Conservation (phyloP, 192 early-diverging fungal genomes). For the Rhizophlyctis rosea region DNA sequence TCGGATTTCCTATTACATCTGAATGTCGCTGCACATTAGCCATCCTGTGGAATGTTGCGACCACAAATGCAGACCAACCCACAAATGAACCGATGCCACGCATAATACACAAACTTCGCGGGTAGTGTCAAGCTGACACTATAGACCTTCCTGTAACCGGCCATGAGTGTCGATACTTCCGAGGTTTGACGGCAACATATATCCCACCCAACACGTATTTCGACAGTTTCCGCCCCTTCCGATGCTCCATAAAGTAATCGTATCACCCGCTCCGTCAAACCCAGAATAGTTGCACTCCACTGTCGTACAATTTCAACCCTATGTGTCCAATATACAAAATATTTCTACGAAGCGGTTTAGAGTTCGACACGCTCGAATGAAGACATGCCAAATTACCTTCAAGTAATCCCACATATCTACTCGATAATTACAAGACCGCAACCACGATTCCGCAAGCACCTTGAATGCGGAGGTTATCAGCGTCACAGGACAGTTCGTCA, state of each 20-base stretch:
- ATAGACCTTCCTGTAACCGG: conserved; percentile 13
- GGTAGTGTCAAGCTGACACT: conserved; percentile 42
- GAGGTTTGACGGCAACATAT: neutral
- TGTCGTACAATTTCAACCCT: conserved; percentile 67
- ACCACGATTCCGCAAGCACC: conserved; percentile 75
- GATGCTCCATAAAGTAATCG: conserved; percentile 64
- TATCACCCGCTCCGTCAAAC: conserved; percentile 65
- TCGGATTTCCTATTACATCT: conserved; percentile 49
- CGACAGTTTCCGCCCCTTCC: conserved; percentile 60
- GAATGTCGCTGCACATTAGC: neutral
- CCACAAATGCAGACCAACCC: no score
- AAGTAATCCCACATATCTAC: conserved; percentile 80
- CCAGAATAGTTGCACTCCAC: conserved; percentile 71
- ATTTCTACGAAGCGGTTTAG: conserved; percentile 20
- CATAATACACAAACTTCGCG: conserved; percentile 61
- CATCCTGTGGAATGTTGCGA: no score
- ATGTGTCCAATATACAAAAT: conserved; percentile 66
- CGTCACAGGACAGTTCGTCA: no score
- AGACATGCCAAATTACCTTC: no score
- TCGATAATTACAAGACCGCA: conserved; percentile 60
- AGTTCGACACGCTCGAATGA: conserved; percentile 1
- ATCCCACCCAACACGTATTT: conserved; percentile 40
- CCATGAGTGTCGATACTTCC: conserved; percentile 12
- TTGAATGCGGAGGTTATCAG: conserved; percentile 14
- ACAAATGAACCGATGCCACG: conserved; percentile 71